Conservation (phyloP, 768 basidiomycete genomes). For the Mrakia hoshinonis region DNA sequence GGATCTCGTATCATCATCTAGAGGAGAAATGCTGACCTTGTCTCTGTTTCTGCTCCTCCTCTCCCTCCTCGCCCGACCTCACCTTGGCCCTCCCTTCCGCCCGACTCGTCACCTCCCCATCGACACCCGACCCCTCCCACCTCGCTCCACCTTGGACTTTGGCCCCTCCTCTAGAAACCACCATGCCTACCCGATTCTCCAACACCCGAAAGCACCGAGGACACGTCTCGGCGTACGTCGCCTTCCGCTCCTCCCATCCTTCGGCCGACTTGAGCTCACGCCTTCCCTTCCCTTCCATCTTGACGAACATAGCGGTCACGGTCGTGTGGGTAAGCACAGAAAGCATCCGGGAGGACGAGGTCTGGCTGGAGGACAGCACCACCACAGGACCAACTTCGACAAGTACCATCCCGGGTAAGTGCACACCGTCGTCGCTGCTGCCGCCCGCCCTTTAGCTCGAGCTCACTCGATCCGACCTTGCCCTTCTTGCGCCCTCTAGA, state of each 20-base stretch:
- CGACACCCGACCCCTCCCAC: background rate
- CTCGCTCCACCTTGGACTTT: background rate
- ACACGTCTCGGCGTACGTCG: conserved; percentile 72
- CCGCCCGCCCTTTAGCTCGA: background rate
- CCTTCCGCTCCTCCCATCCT: background rate
- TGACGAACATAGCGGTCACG: conserved; percentile 56
- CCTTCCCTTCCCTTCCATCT: background rate
- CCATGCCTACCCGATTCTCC: conserved; percentile 76
- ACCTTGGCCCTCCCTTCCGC: background rate
- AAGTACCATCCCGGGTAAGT: conserved; percentile 72
- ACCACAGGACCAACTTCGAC: conserved; percentile 83
- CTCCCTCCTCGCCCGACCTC: background rate
- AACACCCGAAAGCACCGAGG: conserved; percentile 99
- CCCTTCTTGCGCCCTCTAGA: conserved; percentile 42
- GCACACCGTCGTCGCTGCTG: background rate
- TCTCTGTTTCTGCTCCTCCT: background rate
- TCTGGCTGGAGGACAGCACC: conserved; percentile 96
- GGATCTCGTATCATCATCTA: background rate
- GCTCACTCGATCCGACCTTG: background rate
- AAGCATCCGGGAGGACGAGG: conserved; percentile 99
- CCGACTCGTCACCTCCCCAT: background rate
- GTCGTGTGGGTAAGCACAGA: conserved; percentile 99
- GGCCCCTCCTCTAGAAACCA: conserved; percentile 6
- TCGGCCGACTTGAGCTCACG: background rate
- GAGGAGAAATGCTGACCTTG: conserved; percentile 7